These are phyloP conservation scores for Acanthamoeba triangularis DNA, from an alignment of 208 protist genomes.

Conservation along the genomic window DNA sequence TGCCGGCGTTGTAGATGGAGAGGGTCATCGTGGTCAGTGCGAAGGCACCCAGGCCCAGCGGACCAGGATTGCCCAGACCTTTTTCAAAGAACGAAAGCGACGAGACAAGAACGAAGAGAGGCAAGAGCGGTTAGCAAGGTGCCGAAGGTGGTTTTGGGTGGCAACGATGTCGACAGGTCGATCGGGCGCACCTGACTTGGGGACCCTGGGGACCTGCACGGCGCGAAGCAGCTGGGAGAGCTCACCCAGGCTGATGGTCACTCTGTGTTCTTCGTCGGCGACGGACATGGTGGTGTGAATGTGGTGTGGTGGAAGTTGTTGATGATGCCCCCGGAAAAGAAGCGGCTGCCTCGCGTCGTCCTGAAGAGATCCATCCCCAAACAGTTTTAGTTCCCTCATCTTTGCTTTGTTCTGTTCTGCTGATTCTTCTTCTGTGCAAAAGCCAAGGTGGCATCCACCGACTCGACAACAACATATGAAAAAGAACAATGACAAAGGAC, in stretches of 20 bases:
- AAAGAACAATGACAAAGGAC: background rate
- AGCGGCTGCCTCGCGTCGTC: no score
- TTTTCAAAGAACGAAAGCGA: background rate
- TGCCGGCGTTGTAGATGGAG: constrained; percentile 61
- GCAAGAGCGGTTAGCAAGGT: background rate
- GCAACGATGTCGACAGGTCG: no score
- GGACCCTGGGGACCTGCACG: background rate
- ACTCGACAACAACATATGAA: no score
- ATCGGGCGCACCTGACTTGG: constrained; percentile 46
- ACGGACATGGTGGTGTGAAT: background rate
- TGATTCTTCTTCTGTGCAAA: no score
- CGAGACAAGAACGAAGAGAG: background rate
- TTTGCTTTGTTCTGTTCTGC: no score
- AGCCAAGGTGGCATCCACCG: no score
- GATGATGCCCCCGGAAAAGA: background rate
- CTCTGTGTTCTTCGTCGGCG: background rate
- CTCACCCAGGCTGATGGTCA: constrained; percentile 7
- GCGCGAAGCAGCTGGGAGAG: constrained; percentile 26
- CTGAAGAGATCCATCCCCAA: no score
- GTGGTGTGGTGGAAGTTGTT: background rate
- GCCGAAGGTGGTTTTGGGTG: no score
- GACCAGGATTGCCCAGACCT: constrained; percentile 72
- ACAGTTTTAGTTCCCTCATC: no score
- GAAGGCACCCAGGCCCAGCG: constrained; percentile 25
- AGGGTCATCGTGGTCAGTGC: constrained; percentile 58